Evolutionary conservation across 768 basidiomycete genomes (phyloP).

Genomic region (Multifurca ochricompacta): DNA sequence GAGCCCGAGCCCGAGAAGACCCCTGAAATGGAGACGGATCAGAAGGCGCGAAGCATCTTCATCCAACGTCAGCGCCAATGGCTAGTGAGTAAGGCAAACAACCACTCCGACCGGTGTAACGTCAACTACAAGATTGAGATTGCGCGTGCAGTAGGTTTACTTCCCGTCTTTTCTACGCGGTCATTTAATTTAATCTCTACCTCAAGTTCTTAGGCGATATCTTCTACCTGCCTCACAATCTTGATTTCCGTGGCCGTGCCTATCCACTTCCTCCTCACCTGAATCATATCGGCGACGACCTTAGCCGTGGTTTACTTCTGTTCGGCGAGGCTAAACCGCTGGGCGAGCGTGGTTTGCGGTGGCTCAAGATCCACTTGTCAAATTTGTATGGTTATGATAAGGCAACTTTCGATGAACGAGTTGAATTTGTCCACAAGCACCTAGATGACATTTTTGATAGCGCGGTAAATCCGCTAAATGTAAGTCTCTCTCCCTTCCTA

Average conservation of each 20-base stretch:
- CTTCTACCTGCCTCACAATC: conserved; percentile 90
- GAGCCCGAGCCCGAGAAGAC: conserved; percentile 55
- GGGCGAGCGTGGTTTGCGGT: conserved; percentile 76
- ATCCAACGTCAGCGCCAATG: conserved; percentile 47
- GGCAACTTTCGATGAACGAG: conserved; percentile 90
- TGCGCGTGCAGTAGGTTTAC: conserved; percentile 66
- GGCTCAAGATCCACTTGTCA: conserved; percentile 94
- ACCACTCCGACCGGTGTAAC: conserved; percentile 86
- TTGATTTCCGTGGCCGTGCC: conserved; percentile 95
- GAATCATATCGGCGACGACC: conserved; percentile 92
- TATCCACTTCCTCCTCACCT: conserved; percentile 96
- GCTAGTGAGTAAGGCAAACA: conserved; percentile 57
- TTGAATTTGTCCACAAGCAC: conserved; percentile 61
- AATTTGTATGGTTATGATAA: conserved; percentile 95
- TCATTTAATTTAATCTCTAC: conserved; percentile 4
- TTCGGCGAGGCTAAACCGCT: conserved; percentile 78
- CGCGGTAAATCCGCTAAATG: conserved; percentile 71
- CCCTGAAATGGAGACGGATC: conserved; percentile 40
- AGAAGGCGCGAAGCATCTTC: conserved; percentile 48
- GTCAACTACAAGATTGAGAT: conserved; percentile 98
- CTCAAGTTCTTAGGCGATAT: conserved; percentile 74
- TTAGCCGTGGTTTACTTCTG: conserved; percentile 76
- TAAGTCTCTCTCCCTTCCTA: conserved; percentile 29
- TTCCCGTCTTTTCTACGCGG: background rate
- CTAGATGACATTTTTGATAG: conserved; percentile 76